Evolutionary conservation across 140 eudicot genomes (phyloP).

Genomic region (Flaveria floridana): DNA sequence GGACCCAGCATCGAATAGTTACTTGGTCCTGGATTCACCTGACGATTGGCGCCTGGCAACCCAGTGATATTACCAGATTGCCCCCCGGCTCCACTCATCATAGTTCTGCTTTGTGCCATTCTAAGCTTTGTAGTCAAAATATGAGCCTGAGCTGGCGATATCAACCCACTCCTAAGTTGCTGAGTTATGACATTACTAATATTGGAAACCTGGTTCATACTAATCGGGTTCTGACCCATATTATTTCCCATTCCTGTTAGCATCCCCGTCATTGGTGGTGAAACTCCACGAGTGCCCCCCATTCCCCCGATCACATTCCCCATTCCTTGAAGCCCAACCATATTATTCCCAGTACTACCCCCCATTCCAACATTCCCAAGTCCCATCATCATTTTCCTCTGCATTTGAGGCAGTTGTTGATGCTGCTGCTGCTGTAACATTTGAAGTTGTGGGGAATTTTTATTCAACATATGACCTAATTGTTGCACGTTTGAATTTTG

Average conservation of each 20-base stretch:
- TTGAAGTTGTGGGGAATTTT: constrained; percentile 56
- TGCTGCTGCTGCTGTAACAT: constrained; percentile 40
- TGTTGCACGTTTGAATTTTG: constrained; percentile 75
- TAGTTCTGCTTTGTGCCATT: constrained; percentile 49
- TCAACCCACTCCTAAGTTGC: constrained; percentile 52
- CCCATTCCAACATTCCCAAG: constrained; percentile 75
- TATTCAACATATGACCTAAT: constrained; percentile 70
- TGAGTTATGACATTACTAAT: constrained; percentile 59
- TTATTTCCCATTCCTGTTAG: constrained; percentile 53
- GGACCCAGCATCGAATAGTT: constrained; percentile 78
- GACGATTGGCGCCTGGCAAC: constrained; percentile 64
- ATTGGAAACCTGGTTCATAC: constrained; percentile 60
- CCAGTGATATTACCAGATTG: constrained; percentile 55
- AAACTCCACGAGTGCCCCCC: constrained; percentile 67
- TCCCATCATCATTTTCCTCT: constrained; percentile 80
- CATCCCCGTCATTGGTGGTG: constrained; percentile 65
- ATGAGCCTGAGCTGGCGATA: constrained; percentile 56
- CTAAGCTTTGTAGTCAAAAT: constrained; percentile 47
- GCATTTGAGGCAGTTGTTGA: constrained; percentile 52
- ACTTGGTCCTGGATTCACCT: constrained; percentile 65
- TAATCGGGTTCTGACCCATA: constrained; percentile 55
- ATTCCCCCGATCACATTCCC: constrained; percentile 73
- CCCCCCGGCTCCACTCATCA: constrained; percentile 43
- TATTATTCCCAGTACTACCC: constrained; percentile 49
- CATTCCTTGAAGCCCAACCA: constrained; percentile 85